Percentiles rank a stretch among this genome's conserved stretches.
Conservation (phyloP, 2,329 filamentous ascomycete species). For the Sporothrix pallida region DNA sequence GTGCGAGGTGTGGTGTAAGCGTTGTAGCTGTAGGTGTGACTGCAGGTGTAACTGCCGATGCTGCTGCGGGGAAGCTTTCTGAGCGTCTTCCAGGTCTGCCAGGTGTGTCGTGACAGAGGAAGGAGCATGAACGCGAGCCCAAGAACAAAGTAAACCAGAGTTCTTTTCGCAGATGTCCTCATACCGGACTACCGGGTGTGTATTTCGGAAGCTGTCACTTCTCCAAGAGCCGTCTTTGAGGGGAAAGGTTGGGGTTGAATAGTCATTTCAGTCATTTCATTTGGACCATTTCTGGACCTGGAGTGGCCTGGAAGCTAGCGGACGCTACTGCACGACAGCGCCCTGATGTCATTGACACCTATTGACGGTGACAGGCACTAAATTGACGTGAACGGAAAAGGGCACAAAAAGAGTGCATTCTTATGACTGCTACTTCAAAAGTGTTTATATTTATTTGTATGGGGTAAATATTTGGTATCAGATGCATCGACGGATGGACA, state of each 20-base stretch:
- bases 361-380: too few species aligned
- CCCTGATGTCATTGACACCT: background rate
- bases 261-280: background rate
- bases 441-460: background rate
- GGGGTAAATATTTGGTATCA: background rate
- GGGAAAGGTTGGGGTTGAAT: background rate
- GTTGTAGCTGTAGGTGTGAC: background rate
- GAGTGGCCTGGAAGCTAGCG: constrained; percentile 2
- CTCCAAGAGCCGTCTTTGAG: background rate
- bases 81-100: background rate
- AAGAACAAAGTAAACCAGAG: background rate
- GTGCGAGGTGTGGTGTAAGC: background rate
- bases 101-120: background rate
- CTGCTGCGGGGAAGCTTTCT: background rate
- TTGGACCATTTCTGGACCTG: background rate
- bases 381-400: too few species aligned
- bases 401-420: too few species aligned
- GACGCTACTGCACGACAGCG: constrained; percentile 13
- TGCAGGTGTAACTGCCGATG: background rate
- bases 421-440: background rate
- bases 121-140: background rate
- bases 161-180: background rate
- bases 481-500: constrained; percentile 4
- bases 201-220: background rate
- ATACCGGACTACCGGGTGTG: background rate